Evolutionary conservation across 768 basidiomycete species (phyloP).

Genomic region (Xerocomellus intermedius): DNA sequence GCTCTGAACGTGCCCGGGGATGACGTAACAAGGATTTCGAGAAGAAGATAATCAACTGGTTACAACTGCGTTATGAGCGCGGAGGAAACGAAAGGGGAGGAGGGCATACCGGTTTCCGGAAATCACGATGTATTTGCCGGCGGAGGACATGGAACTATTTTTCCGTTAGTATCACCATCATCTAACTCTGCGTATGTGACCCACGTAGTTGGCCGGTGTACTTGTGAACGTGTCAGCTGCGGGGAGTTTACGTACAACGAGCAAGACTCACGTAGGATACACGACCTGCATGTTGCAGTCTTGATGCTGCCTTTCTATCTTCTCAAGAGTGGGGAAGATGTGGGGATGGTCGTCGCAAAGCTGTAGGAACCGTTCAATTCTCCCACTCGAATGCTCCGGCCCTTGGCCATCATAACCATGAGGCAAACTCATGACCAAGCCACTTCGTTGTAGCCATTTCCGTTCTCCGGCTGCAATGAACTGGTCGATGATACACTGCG

Average conservation of each 20-base stretch:
- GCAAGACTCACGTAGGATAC: slow-evolving; percentile 78
- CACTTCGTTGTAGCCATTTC: slow-evolving; percentile 95
- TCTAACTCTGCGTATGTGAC: not conserved
- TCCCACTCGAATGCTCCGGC: slow-evolving; percentile 95
- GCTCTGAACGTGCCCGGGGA: slow-evolving; percentile 82
- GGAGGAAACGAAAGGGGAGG: not conserved
- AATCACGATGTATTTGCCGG: slow-evolving; percentile 95
- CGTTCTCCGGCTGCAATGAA: slow-evolving; percentile 97
- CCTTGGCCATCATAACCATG: slow-evolving; percentile 99
- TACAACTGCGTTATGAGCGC: not conserved
- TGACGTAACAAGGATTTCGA: slow-evolving; percentile 95
- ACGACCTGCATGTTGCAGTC: slow-evolving; percentile 99
- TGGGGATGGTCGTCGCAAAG: slow-evolving; percentile 97
- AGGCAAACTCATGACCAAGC: slow-evolving; percentile 83
- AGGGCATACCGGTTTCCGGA: slow-evolving; percentile 84
- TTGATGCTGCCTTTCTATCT: slow-evolving; percentile 93
- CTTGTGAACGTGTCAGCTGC: slow-evolving; percentile 37
- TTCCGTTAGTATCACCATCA: slow-evolving; percentile 12
- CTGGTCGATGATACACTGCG: slow-evolving; percentile 97
- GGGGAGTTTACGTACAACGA: not conserved
- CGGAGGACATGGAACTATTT: slow-evolving; percentile 91
- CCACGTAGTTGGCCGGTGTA: slow-evolving; percentile 91
- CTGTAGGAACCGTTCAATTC: slow-evolving; percentile 95
- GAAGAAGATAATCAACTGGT: slow-evolving; percentile 89
- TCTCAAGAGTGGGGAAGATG: slow-evolving; percentile 82